These are phyloP conservation scores for Citrus medica DNA, from an alignment of 345 rosid species.

Conservation along the genomic window DNA sequence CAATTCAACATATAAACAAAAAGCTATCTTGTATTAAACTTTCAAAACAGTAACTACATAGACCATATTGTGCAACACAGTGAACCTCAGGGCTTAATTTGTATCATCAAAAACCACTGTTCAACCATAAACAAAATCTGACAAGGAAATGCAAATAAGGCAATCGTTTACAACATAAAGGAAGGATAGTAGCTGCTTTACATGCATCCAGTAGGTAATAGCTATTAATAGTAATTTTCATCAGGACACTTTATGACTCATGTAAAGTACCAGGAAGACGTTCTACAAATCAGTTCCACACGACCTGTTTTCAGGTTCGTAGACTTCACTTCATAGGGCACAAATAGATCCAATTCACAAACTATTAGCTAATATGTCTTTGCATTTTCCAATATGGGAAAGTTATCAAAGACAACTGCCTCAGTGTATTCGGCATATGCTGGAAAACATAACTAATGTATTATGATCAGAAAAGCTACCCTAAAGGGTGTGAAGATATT, in stretches of 20 bases:
- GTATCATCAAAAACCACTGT: neutral
- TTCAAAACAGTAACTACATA: neutral
- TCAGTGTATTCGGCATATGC: neutral
- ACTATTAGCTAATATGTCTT: neutral
- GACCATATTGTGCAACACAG: neutral
- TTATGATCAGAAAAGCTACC: neutral
- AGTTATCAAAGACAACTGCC: neutral
- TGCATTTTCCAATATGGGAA: neutral
- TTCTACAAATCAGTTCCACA: neutral
- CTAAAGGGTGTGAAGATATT: neutral
- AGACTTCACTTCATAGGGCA: neutral
- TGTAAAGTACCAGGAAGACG: neutral
- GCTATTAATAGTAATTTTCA: neutral
- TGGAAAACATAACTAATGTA: neutral
- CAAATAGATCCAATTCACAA: neutral
- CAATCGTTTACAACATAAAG: neutral
- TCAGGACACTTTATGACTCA: neutral
- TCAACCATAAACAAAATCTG: neutral
- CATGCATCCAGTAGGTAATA: neutral
- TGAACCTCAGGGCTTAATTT: neutral
- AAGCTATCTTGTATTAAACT: neutral
- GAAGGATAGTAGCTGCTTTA: neutral
- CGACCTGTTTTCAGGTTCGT: neutral
- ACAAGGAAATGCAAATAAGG: neutral
- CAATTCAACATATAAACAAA: neutral